phyloP scores from a whole-genome alignment of 2,329 filamentous ascomycete species.

The Verticillium tricorpus region DNA sequence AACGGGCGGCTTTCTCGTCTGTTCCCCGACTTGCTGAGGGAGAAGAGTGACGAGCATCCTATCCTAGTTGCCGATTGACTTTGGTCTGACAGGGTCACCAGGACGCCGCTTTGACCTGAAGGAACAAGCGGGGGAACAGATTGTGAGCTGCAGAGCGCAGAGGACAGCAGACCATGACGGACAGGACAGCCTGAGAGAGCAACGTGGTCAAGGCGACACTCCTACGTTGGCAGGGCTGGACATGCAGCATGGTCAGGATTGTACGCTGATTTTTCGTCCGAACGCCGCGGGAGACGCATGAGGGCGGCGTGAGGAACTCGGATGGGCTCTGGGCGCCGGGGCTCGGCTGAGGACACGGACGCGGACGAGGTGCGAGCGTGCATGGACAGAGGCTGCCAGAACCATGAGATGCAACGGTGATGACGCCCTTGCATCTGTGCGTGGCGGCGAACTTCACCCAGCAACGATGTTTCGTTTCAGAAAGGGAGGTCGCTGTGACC shows the following conservation, averaged over 20 bases:
- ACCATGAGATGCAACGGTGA: conserved; percentile 1
- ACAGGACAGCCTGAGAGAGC: background rate
- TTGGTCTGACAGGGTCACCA: background rate
- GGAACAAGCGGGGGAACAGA: background rate
- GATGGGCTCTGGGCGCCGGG: background rate
- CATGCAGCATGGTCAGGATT: background rate
- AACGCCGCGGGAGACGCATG: background rate
- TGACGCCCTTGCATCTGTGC: background rate
- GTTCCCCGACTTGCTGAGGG: background rate
- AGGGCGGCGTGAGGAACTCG: background rate
- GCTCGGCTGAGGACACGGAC: conserved; percentile 2
- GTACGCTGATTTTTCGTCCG: background rate
- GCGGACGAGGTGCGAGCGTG: conserved; percentile 3
- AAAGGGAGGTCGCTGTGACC: background rate
- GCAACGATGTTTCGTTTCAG: conserved; percentile 1
- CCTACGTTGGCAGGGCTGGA: background rate
- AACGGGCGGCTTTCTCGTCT: background rate
- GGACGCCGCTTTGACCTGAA: background rate
- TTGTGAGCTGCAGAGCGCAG: background rate
- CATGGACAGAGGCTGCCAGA: background rate
- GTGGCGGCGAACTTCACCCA: background rate
- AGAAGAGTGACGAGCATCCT: background rate
- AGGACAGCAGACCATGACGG: background rate
- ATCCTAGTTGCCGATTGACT: background rate
- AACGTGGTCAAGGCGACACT: background rate